phyloP scores from a whole-genome alignment of 2,329 filamentous ascomycete species.

The Talaromyces pinophilus region DNA sequence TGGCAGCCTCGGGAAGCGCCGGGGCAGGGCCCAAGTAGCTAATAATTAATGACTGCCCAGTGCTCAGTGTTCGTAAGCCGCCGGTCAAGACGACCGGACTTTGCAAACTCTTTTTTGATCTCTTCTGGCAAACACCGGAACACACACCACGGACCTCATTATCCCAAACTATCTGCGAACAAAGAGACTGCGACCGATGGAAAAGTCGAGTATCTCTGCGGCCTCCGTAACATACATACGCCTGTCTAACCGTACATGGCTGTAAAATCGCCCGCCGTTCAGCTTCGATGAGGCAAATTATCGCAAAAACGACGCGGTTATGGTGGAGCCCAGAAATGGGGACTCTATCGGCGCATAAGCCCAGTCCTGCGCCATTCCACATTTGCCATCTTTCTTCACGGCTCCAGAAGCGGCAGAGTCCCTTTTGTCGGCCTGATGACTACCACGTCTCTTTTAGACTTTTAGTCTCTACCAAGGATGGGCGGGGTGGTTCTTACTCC shows the following conservation, averaged over 20 bases:
- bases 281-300: conserved; percentile 17
- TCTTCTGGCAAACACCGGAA: background rate
- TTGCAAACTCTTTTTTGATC: conserved; percentile 11
- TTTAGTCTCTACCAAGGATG: background rate
- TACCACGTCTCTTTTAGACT: background rate
- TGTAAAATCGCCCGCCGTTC: background rate
- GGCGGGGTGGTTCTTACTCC: conserved; percentile 3
- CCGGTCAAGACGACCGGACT: conserved; percentile 20
- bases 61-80: background rate
- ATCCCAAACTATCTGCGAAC: too few relatives aligned
- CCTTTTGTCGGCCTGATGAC: conserved; percentile 6
- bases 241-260: background rate
- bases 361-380: conserved; percentile 16
- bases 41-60: background rate
- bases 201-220: background rate
- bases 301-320: conserved; percentile 3
- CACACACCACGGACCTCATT: background rate
- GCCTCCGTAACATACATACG: background rate
- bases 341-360: conserved; percentile 10
- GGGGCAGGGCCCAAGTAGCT: conserved; percentile 6
- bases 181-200: background rate
- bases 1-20: conserved; percentile 18
- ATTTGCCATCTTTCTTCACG: conserved; percentile 2
- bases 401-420: conserved; percentile 1
- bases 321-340: conserved; percentile 20